Percentiles rank a stretch among this genome's conserved stretches.
These are phyloP conservation scores for Tricholoma flavovirens DNA, from an alignment of 768 basidiomycete genomes.

Conservation along the genomic window DNA sequence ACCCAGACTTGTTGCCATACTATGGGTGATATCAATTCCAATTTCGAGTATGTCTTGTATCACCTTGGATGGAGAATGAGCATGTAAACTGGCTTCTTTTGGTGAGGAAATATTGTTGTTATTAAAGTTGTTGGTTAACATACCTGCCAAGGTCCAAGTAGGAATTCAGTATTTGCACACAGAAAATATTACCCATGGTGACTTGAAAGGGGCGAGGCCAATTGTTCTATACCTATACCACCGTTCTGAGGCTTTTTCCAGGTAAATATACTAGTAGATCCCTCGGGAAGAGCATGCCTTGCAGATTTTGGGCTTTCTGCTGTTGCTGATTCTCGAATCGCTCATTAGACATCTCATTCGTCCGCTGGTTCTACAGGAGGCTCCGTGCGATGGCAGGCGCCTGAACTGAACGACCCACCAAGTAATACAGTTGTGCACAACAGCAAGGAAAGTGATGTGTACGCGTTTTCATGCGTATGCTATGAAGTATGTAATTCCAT, in stretches of 20 bases:
- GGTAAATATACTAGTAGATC: constrained; percentile 22
- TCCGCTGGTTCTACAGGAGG: constrained; percentile 13
- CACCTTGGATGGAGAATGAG: constrained; percentile 21
- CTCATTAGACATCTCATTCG: constrained; percentile 12
- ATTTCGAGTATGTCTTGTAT: constrained; percentile 25
- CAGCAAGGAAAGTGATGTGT: constrained; percentile 22
- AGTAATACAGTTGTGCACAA: constrained; percentile 1
- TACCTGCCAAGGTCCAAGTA: background rate
- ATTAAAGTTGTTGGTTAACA: no score
- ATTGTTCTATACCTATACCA: no score
- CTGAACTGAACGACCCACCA: constrained; percentile 1
- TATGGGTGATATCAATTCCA: constrained; percentile 21
- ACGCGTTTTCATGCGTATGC: constrained; percentile 22
- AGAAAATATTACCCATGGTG: constrained; percentile 24
- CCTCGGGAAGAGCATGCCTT: constrained; percentile 18
- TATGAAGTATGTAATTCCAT: constrained; percentile 26
- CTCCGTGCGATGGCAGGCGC: constrained; percentile 12
- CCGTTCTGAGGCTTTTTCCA: no score
- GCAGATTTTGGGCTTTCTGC: constrained; percentile 25
- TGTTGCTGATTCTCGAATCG: constrained; percentile 15
- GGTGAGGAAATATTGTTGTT: constrained; percentile 17
- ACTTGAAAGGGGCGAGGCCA: constrained; percentile 27
- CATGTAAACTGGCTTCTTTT: constrained; percentile 25
- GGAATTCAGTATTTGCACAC: constrained; percentile 24
- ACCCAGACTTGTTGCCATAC: constrained; percentile 27